These are phyloP conservation scores for Friedmanniomyces endolithicus DNA, from an alignment of 495 filamentous ascomycete genomes.

Conservation along the genomic window DNA sequence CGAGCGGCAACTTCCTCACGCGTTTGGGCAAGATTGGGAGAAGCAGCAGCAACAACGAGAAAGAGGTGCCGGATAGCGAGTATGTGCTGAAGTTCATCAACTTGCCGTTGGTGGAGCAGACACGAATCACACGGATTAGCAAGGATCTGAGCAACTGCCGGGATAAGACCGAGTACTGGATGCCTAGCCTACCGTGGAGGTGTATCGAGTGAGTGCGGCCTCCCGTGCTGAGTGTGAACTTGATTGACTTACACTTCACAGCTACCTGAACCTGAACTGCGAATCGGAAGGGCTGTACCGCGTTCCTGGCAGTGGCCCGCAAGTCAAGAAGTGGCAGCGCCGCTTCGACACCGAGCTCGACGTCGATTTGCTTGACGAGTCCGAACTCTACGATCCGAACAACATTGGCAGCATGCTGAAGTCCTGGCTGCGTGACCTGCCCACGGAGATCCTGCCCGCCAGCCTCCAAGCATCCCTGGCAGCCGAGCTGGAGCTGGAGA, in stretches of 20 bases:
- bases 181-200: conserved; percentile 83
- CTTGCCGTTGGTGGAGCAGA: conserved; percentile 68
- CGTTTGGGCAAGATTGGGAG: conserved; percentile 61
- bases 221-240: background rate
- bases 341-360: conserved; percentile 75
- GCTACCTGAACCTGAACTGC: conserved; percentile 69
- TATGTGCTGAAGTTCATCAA: conserved; percentile 71
- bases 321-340: conserved; percentile 78
- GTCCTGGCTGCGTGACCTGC: conserved; percentile 84
- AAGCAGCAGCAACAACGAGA: conserved; percentile 59
- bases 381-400: conserved; percentile 84
- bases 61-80: conserved; percentile 55
- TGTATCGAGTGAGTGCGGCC: conserved; percentile 58
- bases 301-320: conserved; percentile 68
- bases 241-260: conserved; percentile 20
- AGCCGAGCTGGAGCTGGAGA: conserved; percentile 45
- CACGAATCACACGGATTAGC: conserved; percentile 72
- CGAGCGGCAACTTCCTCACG: conserved; percentile 60
- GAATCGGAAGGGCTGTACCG: conserved; percentile 85
- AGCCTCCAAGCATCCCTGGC: conserved; percentile 60
- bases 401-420: conserved; percentile 88
- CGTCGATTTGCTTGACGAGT: conserved; percentile 70
- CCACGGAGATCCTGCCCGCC: conserved; percentile 80
- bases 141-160: conserved; percentile 68
- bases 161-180: conserved; percentile 95